Conservation (phyloP, 1,284 basidiomycete species). For the Boletus chippewaensis region DNA sequence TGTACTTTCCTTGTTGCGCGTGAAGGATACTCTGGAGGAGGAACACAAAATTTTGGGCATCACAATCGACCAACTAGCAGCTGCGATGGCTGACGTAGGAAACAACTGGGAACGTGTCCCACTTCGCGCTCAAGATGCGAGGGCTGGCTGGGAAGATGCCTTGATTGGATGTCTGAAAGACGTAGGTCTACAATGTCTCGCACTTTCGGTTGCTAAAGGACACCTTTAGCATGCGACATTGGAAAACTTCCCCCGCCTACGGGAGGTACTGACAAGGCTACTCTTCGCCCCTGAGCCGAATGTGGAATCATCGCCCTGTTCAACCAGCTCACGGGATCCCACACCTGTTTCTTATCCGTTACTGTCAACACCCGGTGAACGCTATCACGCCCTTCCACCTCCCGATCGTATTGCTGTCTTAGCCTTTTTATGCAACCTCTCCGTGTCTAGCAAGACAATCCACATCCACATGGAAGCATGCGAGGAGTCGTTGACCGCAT, state of each 20-base stretch:
- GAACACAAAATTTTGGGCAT: conserved; percentile 47
- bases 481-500: conserved; percentile 82
- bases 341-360: conserved; percentile 35
- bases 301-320: conserved; percentile 37
- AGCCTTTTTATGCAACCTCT: conserved; percentile 84
- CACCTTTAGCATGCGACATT: conserved; percentile 64
- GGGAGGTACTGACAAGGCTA: conserved; percentile 68
- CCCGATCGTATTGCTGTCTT: conserved; percentile 82
- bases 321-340: conserved; percentile 41
- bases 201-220: conserved; percentile 16
- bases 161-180: conserved; percentile 86
- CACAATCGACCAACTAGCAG: conserved; percentile 50
- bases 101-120: conserved; percentile 78
- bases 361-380: conserved; percentile 51
- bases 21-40: conserved; percentile 37
- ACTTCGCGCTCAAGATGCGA: conserved; percentile 55
- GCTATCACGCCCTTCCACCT: conserved; percentile 70
- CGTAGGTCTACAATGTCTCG: conserved; percentile 42
- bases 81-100: conserved; percentile 64
- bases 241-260: conserved; percentile 66
- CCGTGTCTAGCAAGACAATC: conserved; percentile 83
- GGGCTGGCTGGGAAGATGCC: conserved; percentile 80
- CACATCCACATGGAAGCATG: conserved; percentile 87
- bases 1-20: conserved; percentile 53
- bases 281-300: conserved; percentile 57